Percentiles rank a stretch among this genome's conserved stretches.
These are phyloP conservation scores for Mucuna pruriens DNA, from an alignment of 306 rosid genomes.

Conservation along the genomic window DNA sequence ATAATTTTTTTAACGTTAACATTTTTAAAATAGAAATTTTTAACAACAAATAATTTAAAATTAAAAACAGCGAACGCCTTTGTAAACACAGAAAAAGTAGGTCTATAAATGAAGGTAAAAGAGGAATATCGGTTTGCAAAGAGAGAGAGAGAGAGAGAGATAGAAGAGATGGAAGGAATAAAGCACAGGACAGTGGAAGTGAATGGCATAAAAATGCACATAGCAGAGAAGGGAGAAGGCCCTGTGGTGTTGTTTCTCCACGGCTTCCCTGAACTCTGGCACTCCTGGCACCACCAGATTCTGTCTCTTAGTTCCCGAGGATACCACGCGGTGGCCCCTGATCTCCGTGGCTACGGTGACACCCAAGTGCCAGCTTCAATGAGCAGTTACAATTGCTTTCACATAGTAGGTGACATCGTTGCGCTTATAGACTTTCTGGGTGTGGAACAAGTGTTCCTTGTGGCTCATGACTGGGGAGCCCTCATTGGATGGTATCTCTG, in stretches of 20 bases:
- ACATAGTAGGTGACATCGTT: conserved; percentile 44
- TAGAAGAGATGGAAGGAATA: neutral
- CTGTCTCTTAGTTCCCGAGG: conserved; percentile 36
- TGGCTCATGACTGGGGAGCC: conserved; percentile 60
- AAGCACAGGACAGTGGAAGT: conserved; percentile 3
- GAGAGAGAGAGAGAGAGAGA: neutral
- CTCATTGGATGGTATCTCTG: conserved; percentile 47
- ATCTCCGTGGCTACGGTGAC: conserved; percentile 51
- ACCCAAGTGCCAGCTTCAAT: conserved; percentile 28
- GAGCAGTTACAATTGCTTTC: conserved; percentile 31
- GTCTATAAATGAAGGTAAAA: no score
- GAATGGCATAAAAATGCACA: conserved; percentile 36
- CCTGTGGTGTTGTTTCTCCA: conserved; percentile 36
- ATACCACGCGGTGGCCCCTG: conserved; percentile 44
- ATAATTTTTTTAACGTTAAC: no score
- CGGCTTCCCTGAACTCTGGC: conserved; percentile 58
- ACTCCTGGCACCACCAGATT: conserved; percentile 53
- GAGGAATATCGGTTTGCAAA: no score
- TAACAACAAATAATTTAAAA: no score
- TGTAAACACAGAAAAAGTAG: no score
- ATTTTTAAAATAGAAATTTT: no score
- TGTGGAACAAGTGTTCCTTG: conserved; percentile 39
- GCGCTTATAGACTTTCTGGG: conserved; percentile 39
- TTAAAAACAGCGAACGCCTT: no score
- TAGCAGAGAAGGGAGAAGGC: conserved; percentile 33